Percentiles rank a stretch among this genome's conserved stretches.
phyloP scores from a whole-genome alignment of 2,329 filamentous ascomycete genomes.

The Scytalidium lignicola region DNA sequence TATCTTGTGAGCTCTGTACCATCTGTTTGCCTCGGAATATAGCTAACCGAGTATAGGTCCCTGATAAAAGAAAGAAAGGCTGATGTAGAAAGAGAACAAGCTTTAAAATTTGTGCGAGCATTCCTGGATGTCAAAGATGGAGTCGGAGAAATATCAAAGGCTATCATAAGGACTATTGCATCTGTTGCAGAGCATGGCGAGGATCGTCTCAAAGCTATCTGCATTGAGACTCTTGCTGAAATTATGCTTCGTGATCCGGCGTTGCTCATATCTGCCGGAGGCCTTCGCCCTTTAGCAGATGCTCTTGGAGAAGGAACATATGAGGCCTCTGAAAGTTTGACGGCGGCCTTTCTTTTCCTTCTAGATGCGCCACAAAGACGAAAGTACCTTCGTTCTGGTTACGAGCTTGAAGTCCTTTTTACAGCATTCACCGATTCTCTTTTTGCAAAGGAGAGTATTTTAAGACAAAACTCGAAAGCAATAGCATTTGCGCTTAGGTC shows the following conservation, averaged over 20 bases:
- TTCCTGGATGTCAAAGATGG: constrained; percentile 96
- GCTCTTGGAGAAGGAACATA: constrained; percentile 87
- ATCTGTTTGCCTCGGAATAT: constrained; percentile 12
- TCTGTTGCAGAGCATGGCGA: constrained; percentile 78
- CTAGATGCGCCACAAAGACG: constrained; percentile 78
- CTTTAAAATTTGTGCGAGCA: constrained; percentile 89
- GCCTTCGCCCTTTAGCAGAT: constrained; percentile 82
- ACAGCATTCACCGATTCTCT: constrained; percentile 86
- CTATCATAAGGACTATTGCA: constrained; percentile 83
- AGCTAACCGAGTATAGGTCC: constrained; percentile 44
- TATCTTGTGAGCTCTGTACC: constrained; percentile 51
- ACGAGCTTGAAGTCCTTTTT: constrained; percentile 84
- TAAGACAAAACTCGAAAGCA: constrained; percentile 89
- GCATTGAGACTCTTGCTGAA: constrained; percentile 87
- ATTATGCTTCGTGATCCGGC: constrained; percentile 82
- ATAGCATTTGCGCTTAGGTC: constrained; percentile 86
- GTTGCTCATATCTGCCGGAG: constrained; percentile 76
- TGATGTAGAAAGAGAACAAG: constrained; percentile 95
- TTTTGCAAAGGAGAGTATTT: constrained; percentile 49
- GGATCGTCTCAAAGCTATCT: constrained; percentile 74
- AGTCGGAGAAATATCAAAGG: constrained; percentile 77
- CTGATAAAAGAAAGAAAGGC: constrained; percentile 94
- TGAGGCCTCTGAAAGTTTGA: constrained; percentile 84
- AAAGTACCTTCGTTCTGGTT: constrained; percentile 78
- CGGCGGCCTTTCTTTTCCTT: constrained; percentile 82